A percentile compares a stretch with the other conserved stretches of the same genome.
phyloP scores from a whole-genome alignment of 768 basidiomycete species.

The Mycena pura region DNA sequence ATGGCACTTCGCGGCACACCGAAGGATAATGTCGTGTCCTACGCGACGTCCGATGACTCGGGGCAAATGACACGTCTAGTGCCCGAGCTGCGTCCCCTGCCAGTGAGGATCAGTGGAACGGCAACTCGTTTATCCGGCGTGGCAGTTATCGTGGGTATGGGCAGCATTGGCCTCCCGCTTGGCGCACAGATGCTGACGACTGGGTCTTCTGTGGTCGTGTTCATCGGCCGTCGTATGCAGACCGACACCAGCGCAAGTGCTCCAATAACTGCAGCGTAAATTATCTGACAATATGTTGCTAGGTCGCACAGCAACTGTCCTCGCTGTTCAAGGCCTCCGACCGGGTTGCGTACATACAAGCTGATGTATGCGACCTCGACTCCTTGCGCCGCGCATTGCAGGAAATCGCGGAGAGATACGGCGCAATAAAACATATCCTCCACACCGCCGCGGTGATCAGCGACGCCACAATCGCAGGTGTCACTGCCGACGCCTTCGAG shows the following conservation, averaged over 20 bases:
- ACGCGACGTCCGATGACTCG: background rate
- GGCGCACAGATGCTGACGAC: conserved; percentile 32
- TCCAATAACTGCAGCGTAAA: background rate
- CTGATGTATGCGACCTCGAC: conserved; percentile 33
- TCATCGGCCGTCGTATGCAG: conserved; percentile 30
- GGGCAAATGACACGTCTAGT: conserved; percentile 35
- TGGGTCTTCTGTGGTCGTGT: conserved; percentile 29
- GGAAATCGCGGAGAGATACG: conserved; percentile 26
- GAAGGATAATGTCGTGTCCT: conserved; percentile 10
- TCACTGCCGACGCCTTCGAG: conserved; percentile 31
- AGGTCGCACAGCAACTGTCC: conserved; percentile 30
- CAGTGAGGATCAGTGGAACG: background rate
- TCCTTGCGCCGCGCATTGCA: conserved; percentile 30
- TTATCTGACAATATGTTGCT: background rate
- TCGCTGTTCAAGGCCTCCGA: background rate
- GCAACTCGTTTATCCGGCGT: conserved; percentile 28
- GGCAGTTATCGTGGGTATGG: conserved; percentile 41
- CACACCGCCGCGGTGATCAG: conserved; percentile 37
- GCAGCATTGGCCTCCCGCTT: conserved; percentile 37
- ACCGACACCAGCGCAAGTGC: conserved; percentile 28
- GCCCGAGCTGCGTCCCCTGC: conserved; percentile 30
- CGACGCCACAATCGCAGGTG: conserved; percentile 33
- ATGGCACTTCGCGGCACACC: background rate
- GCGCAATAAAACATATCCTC: conserved; percentile 36
- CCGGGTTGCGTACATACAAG: conserved; percentile 33